These are phyloP conservation scores for Penicillium sp. DNA, from an alignment of 2,329 filamentous ascomycete species.

Conservation along the genomic window DNA sequence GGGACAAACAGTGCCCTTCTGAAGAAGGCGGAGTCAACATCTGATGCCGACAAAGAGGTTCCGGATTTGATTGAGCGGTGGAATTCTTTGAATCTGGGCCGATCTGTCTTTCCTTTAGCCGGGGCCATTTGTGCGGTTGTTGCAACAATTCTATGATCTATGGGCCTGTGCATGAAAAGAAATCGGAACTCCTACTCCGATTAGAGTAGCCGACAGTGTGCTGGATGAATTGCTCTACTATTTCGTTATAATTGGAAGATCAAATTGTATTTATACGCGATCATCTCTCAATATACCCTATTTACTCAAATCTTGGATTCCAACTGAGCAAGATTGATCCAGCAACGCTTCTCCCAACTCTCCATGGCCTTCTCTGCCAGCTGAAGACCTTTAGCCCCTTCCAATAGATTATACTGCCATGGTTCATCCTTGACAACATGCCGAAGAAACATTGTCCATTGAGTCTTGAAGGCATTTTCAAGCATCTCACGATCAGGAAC, in stretches of 20 bases:
- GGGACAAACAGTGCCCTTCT: slow-evolving; percentile 29
- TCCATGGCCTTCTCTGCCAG: neutral
- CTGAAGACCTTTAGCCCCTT: neutral
- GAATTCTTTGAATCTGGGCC: slow-evolving; percentile 20
- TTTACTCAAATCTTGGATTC: neutral
- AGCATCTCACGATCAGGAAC: neutral
- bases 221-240: too few relatives aligned
- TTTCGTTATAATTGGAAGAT: neutral
- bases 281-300: neutral
- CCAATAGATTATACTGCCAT: neutral
- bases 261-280: neutral
- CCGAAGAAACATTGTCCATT: neutral
- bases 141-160: slow-evolving; percentile 12
- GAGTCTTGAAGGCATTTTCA: neutral
- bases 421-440: neutral
- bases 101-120: slow-evolving; percentile 22
- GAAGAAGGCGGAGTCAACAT: slow-evolving; percentile 13
- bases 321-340: neutral
- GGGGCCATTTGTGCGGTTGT: slow-evolving; percentile 17
- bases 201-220: too few relatives aligned
- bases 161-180: neutral
- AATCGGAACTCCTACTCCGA: neutral
- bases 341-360: neutral
- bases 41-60: slow-evolving; percentile 11
- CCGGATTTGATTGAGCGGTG: slow-evolving; percentile 20